Conservation (phyloP, 192 early-diverging fungal species). For the Oehlia diaphana region DNA sequence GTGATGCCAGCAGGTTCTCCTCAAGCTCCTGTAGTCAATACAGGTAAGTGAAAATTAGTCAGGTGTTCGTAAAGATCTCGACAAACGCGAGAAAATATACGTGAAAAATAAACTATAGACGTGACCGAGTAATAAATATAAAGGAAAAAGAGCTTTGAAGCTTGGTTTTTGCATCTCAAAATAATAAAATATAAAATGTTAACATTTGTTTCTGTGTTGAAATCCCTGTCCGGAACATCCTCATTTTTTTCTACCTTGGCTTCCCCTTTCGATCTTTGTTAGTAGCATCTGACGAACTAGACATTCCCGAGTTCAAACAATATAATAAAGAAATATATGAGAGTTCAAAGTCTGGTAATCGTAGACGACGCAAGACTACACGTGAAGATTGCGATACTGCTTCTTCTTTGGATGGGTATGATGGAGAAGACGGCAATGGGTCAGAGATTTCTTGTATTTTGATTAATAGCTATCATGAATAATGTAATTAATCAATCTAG, state of each 20-base stretch:
- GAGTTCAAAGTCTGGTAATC: conserved; percentile 26
- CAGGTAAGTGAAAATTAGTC: not conserved
- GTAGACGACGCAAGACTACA: conserved; percentile 25
- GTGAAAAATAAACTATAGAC: conserved; percentile 6
- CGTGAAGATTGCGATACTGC: conserved; percentile 29
- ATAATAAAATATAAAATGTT: not conserved
- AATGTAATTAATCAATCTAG: not conserved
- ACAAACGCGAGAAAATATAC: conserved; percentile 8
- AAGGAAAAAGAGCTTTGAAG: not conserved
- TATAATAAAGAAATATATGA: conserved; percentile 31
- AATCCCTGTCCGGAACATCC: not conserved
- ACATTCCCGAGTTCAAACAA: conserved; percentile 25
- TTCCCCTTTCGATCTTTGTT: not conserved
- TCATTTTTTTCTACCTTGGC: not conserved
- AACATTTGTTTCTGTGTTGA: not conserved
- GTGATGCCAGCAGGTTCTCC: not conserved
- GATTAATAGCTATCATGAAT: not conserved
- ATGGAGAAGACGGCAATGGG: conserved; percentile 25
- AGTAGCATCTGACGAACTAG: conserved; percentile 19
- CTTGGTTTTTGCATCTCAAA: not conserved
- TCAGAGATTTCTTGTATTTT: not conserved
- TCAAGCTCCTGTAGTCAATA: not conserved
- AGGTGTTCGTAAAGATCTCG: not conserved
- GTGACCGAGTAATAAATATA: not conserved
- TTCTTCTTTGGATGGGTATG: conserved; percentile 30